Evolutionary conservation across 495 filamentous ascomycete genomes (phyloP), one percentile per base, ranked within the genome.

Genomic region (Lasiosphaeria miniovina): DNA sequence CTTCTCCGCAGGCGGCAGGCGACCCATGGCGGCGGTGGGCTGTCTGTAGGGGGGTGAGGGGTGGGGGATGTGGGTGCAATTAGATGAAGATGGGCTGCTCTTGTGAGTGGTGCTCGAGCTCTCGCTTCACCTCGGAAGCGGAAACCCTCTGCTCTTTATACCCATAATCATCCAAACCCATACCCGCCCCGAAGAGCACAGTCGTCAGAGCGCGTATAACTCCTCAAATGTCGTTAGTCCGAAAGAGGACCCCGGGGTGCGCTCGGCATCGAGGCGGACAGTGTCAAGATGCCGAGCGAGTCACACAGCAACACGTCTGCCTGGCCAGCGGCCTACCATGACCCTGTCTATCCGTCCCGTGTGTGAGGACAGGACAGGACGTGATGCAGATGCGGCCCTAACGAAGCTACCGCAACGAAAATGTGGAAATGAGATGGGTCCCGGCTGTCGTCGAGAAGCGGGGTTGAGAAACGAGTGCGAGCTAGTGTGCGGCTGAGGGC

Each of bases 1-100:
- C 65, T 82, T 83, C 64, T 75, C 77, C 48, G 71, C 74, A n/a
- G 77, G 71, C 6, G 75, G 74, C 33, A 75, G 67, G 17, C 65
- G 73, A 49, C 61, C 56, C 76, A 79, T 79, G 57, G 5, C 69
- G 66, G 55, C 35, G 34, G 36, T 52, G 24, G 41, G 36, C 32
- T 52, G 34, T 40, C 43, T 15, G 33, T 43, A 31, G 6, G 17
- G 24, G 38, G n/a, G 17, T 3, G 34, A 15, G 31, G 53, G 45
- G 11, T 33, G n/a, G 36, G 33, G 24, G 32, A 6, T 12, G 4
- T 31, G 59, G 12, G 12, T 52, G 51, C n/a, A n/a, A n/a, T 8
- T 35, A 31, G 49, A 33, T 56, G 14, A 14, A 59, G 36, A 35
- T 60, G 46, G 33, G 24, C 12, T 41, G 17, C 9, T 31, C 15